Base-by-base conservation (phyloP, 140 eudicot genomes). In the Ambrosia hybrid region DNA sequence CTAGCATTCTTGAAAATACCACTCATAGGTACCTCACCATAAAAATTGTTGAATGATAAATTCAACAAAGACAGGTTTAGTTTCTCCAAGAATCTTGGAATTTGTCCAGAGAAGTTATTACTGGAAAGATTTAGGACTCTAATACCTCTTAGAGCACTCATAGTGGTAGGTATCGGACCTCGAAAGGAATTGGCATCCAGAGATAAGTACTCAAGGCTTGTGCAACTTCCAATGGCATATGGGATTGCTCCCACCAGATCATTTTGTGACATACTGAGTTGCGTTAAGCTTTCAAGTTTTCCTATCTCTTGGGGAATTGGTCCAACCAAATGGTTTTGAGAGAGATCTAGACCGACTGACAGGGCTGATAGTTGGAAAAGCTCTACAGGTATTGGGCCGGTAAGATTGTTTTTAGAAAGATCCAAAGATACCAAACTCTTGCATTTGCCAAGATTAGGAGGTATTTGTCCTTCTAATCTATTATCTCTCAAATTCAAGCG, bases 61-160 rank as follows among this genome's bases (percentile, higher is more conserved):
- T 79, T 79, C 78, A 78, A 34, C 2, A 60, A 72, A 57, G 73
- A 53, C 74, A 78, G 17, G 46, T 78, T 78, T 33, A 72, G 67
- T 45, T 59, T 65, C 55, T 51, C 83, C 70, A 79, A 73, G 71
- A 73, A 73, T 49, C 46, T 73, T 41, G 83, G 83, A 79, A 73
- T 79, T 39, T 21, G 17, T 9, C 75, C 83, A 0, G 83, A 67
- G 55, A 79, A 52, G 57, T 79, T 61, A 68, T 79, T 79, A 12
- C 73, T 16, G 4, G 83, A 79, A 51, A 80, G 73, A 52, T 74
- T 49, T 51, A 80, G 65, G 4, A 8, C 13, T 17, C 49, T 36
- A 5, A 80, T 13, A 12, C 30, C 30, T 21, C 30, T 21, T 21
- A 21, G 30, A 21, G 30, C 30, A 21, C 30, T 21, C 30, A 21